Evolutionary conservation across 1,139 yeast species (phyloP).

Genomic region (Meyerozyma athensensis): DNA sequence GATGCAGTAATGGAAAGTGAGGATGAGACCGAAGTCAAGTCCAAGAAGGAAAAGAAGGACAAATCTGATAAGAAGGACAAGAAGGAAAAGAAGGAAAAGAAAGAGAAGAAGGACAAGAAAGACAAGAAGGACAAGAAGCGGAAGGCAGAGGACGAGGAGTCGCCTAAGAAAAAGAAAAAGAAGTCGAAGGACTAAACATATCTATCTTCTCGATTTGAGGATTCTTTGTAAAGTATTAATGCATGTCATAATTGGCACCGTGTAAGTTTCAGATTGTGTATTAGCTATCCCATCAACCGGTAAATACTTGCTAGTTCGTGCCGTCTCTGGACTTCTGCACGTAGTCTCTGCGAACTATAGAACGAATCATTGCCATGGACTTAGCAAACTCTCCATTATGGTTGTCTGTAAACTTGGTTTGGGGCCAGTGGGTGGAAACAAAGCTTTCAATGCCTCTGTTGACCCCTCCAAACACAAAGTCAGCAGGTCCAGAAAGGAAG

Average conservation of each 20-base stretch:
- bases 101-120: slow-evolving; percentile 51
- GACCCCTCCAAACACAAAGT: slow-evolving; percentile 2
- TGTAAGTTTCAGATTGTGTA: too few species aligned
- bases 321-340: not conserved
- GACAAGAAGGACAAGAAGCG: slow-evolving; percentile 53
- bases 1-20: slow-evolving; percentile 28
- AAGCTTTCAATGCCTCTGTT: slow-evolving; percentile 3
- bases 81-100: slow-evolving; percentile 44
- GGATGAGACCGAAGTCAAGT: slow-evolving; percentile 18
- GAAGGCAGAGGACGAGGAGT: slow-evolving; percentile 46
- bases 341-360: not conserved
- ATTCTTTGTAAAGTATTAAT: slow-evolving; percentile 3
- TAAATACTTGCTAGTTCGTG: not conserved
- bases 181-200: slow-evolving; percentile 39
- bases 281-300: too few species aligned
- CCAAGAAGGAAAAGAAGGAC: slow-evolving; percentile 12
- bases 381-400: slow-evolving; percentile 2
- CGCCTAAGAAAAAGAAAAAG: slow-evolving; percentile 45
- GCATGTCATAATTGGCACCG: slow-evolving; percentile 1
- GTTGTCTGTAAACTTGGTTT: slow-evolving; percentile 1
- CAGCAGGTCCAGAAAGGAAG: slow-evolving; percentile 1
- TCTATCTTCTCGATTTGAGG: not conserved
- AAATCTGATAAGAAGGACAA: slow-evolving; percentile 12
- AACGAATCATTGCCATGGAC: not conserved
- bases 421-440: slow-evolving; percentile 3